A percentile compares a stretch with the other conserved stretches of the same genome.
phyloP scores from a whole-genome alignment of 352 stramenopile genomes.

The Globisporangium radiosum region DNA sequence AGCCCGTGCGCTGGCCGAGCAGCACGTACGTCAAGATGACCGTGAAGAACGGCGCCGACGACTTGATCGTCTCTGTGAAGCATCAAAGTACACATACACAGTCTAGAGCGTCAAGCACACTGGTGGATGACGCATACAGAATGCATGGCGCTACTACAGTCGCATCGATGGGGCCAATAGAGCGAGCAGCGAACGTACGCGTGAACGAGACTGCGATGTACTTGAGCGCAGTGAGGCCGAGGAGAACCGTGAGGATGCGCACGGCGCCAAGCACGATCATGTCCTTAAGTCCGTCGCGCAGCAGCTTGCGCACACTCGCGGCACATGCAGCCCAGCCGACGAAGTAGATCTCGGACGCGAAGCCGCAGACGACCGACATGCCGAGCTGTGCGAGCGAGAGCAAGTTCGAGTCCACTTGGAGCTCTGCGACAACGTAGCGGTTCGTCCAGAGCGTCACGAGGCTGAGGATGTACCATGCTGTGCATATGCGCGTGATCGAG shows the following conservation, averaged over 20 bases:
- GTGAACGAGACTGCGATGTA: constrained; percentile 91
- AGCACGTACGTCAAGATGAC: constrained; percentile 84
- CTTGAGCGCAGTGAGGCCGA: constrained; percentile 87
- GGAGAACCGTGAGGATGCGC: constrained; percentile 82
- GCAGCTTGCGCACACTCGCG: constrained; percentile 33
- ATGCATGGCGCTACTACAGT: no score
- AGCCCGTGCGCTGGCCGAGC: constrained; percentile 74
- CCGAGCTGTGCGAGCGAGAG: constrained; percentile 70
- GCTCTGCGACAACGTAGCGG: constrained; percentile 68
- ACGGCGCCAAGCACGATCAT: constrained; percentile 78
- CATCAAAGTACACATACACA: background rate
- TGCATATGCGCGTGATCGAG: background rate
- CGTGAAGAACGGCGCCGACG: constrained; percentile 88
- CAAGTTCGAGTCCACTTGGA: constrained; percentile 71
- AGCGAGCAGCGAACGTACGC: constrained; percentile 28
- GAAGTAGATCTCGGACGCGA: constrained; percentile 63
- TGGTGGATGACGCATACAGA: background rate
- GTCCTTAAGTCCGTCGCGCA: constrained; percentile 66
- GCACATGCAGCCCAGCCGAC: constrained; percentile 63
- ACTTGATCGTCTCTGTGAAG: constrained; percentile 87
- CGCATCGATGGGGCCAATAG: background rate
- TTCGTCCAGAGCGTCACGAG: constrained; percentile 82
- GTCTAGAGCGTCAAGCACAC: background rate
- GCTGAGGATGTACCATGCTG: constrained; percentile 78
- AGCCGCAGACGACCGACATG: constrained; percentile 71